Percentiles rank a stretch among this genome's conserved stretches.
phyloP scores from a whole-genome alignment of 2,329 filamentous ascomycete genomes.

The Aspergillus sp. region DNA sequence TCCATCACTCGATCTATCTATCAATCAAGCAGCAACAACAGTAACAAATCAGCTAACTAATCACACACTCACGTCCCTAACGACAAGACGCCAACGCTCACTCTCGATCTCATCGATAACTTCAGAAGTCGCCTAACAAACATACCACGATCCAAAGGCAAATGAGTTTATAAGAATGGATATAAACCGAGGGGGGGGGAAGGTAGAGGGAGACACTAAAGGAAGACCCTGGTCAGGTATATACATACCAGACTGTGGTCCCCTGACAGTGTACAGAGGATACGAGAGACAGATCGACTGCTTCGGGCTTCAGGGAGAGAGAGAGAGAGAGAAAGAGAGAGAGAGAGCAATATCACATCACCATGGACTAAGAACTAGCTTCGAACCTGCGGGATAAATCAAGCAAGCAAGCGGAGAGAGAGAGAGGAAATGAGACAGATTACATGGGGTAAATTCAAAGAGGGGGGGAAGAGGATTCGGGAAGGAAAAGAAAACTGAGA shows the following conservation, averaged over 20 bases:
- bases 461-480: neutral
- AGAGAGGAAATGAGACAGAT: constrained; percentile 19
- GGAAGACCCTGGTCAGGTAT: neutral
- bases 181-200: no score
- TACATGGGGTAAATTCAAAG: constrained; percentile 11
- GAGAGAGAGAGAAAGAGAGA: no score
- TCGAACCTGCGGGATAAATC: constrained; percentile 36
- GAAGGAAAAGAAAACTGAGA: constrained; percentile 8
- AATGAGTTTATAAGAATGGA: neutral
- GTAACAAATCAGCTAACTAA: neutral
- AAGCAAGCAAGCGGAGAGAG: constrained; percentile 15
- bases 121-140: neutral
- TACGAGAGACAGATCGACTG: neutral
- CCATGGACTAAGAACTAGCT: constrained; percentile 29
- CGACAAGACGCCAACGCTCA: neutral
- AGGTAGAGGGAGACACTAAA: no score
- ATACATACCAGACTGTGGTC: constrained; percentile 10
- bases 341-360: constrained; percentile 4
- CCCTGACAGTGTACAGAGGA: constrained; percentile 5
- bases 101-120: neutral
- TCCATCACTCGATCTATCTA: no score
- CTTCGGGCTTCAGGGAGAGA: no score
- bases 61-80: neutral
- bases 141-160: neutral
- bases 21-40: no score